Evolutionary conservation across 345 rosid species (phyloP).

Genomic region (Turnera subulata): DNA sequence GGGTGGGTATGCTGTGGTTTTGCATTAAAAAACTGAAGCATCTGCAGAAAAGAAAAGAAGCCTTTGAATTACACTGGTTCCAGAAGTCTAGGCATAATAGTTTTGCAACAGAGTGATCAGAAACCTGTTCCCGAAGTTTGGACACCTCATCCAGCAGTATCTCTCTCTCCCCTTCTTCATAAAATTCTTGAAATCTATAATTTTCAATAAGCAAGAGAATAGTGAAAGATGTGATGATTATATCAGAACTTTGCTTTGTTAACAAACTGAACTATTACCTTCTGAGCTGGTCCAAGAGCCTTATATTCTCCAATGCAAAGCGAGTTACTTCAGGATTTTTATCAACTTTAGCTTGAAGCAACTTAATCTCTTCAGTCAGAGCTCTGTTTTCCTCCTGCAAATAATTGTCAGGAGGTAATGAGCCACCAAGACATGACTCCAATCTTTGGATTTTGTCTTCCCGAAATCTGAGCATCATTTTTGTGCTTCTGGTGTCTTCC

Average conservation of each 20-base stretch:
- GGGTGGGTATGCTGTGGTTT: constrained; percentile 38
- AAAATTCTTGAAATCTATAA: constrained; percentile 85
- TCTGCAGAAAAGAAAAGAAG: constrained; percentile 33
- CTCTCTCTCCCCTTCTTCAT: constrained; percentile 95
- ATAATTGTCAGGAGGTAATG: constrained; percentile 58
- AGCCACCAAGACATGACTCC: constrained; percentile 69
- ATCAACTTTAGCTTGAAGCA: constrained; percentile 86
- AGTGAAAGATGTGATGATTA: constrained; percentile 1
- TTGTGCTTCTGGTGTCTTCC: constrained; percentile 86
- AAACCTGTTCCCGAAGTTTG: constrained; percentile 71
- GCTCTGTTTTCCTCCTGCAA: constrained; percentile 67
- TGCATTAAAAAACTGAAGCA: constrained; percentile 58
- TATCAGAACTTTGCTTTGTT: constrained; percentile 2
- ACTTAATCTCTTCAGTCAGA: constrained; percentile 68
- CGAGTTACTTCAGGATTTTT: constrained; percentile 93
- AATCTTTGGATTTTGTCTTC: constrained; percentile 94
- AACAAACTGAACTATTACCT: constrained; percentile 41
- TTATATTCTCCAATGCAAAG: constrained; percentile 90
- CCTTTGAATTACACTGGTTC: constrained; percentile 2
- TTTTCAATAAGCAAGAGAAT: constrained; percentile 18
- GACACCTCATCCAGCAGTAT: constrained; percentile 68
- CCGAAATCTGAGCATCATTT: constrained; percentile 94
- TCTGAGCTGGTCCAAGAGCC: constrained; percentile 83
- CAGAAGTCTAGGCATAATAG: neutral
- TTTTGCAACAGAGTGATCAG: neutral